Percentiles rank a stretch among this genome's conserved stretches.
Conservation (phyloP, 2,329 filamentous ascomycete species). For the Aspergillus ochraceoroseus region DNA sequence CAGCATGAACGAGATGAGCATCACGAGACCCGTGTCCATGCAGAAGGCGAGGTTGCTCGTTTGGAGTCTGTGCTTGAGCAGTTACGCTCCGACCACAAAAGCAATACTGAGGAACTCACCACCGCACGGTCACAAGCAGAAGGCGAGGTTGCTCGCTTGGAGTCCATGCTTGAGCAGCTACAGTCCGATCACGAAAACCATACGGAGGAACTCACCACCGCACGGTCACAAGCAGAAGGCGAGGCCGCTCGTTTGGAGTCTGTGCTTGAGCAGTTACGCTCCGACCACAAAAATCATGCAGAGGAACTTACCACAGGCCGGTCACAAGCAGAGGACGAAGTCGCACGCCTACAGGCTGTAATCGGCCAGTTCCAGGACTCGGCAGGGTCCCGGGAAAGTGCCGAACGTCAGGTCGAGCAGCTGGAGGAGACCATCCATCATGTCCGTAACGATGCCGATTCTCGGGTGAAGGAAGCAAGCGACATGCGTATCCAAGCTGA, state of each 20-base stretch:
- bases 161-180: conserved; percentile 9
- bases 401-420: conserved; percentile 27
- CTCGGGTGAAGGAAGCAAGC: conserved; percentile 21
- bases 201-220: conserved; percentile 18
- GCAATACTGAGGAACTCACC: conserved; percentile 6
- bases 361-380: conserved; percentile 34
- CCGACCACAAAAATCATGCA: conserved; percentile 13
- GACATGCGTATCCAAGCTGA: conserved; percentile 21
- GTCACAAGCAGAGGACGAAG: conserved; percentile 25
- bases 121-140: conserved; percentile 13
- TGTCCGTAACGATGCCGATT: conserved; percentile 22
- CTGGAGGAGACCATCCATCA: conserved; percentile 27
- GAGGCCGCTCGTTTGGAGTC: conserved; percentile 34
- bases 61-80: conserved; percentile 13
- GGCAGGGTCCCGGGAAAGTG: conserved; percentile 26
- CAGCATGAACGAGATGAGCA: conserved; percentile 32
- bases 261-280: conserved; percentile 47
- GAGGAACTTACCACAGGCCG: conserved; percentile 21
- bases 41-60: conserved; percentile 19
- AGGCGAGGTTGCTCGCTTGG: conserved; percentile 19
- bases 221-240: conserved; percentile 20
- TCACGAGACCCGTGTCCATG: conserved; percentile 22
- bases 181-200: conserved; percentile 6
- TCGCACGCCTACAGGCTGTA: conserved; percentile 26
- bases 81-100: conserved; percentile 10